Base-by-base conservation (phyloP, 2,329 filamentous ascomycete species). In the Fusarium domesticum region DNA sequence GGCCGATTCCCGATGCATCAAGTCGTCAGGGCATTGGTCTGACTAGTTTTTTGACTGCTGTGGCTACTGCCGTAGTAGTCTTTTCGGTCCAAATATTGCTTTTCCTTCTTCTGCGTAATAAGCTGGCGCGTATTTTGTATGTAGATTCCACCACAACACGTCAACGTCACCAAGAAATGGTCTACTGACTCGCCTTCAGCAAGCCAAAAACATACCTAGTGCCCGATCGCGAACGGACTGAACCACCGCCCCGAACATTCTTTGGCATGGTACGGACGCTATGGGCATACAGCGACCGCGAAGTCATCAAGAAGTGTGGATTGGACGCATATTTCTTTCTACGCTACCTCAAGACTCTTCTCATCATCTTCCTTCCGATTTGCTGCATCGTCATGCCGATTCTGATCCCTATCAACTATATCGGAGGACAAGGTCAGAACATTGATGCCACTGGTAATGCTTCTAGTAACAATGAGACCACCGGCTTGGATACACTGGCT, bases 281-380 rank as follows among this genome's bases (percentile, higher is more conserved):
- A 75, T 75, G 87, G 70, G 66, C 83, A 71, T 70, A 88, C 70
- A 66, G 81, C 73, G 78, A 88, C 50, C 76, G 88, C 11, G 89
- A 95, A 57, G 82, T 98, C 56, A 95, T 98, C 59, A 85, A 92
- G 41, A 95, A 96, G 67, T 96, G 92, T 57, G 93, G 93, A 15
- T 79, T 98, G 8, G 93, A 98, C 64, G 90, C 92, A 60, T 98
- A 96, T 70, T 96, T 97, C 73, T 98, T 98, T 66, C 76, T 98
- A 1, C 87, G 95, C 50, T 98, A 96, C 61, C 78, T 82, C 12
- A 79, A 79, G 53, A 78, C 62, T 66, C 80, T 97, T 5, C 78
- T 97, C 34, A 84, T 96, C 63, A 95, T 98, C 50, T 97, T 98
- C 64, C 71, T 95, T 31, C 90, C 93, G 2, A 82, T 96, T 44